Base-by-base conservation (phyloP, 306 rosid genomes). In the Acmispon strigosus region DNA sequence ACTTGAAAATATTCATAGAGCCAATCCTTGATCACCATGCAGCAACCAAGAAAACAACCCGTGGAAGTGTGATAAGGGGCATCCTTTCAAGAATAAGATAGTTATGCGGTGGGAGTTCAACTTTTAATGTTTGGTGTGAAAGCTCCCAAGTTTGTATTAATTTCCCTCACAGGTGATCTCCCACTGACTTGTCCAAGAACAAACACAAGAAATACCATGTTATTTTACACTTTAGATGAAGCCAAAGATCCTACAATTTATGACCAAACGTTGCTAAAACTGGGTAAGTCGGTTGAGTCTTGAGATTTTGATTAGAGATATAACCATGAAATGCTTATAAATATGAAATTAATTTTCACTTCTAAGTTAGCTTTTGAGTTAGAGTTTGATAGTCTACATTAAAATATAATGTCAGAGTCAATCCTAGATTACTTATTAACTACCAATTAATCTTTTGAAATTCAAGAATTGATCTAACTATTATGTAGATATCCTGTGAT, bases 51-150 rank as follows among this genome's bases (percentile, higher is more conserved):
- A 51, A 71, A 36, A 59, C 36, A 22, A 62, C 42, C 34, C 36
- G 12, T 61, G 59, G 47, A 58, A 61, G 54, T 20, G 22, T 20
- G 22, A 24, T 16, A 8, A 64, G 29, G 16, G 34, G 34, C 3
- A 27, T 27, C 34, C 13, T 6, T 36, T 54, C 24, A 72, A 41
- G 74, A 76, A 70, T 61, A 47, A 32, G 16, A 56, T 41, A n/a
- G n/a, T 43, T 69, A 49, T 76, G 16, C 7, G 50, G 29, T 69
- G 52, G 76, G 65, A 58, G 27, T 75, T 59, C 7, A 50, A 64
- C 47, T 43, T 76, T 78, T 65, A 51, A 66, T 79, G 65, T 78
- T 62, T 71, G 76, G 63, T 80, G 78, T 43, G 83, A 74, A 74
- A 71, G 83, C 44, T 77, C 49, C 19, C n/a, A 41, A 51, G 10